Conservation (phyloP, 2,329 filamentous ascomycete species). For the Fusarium poae region DNA sequence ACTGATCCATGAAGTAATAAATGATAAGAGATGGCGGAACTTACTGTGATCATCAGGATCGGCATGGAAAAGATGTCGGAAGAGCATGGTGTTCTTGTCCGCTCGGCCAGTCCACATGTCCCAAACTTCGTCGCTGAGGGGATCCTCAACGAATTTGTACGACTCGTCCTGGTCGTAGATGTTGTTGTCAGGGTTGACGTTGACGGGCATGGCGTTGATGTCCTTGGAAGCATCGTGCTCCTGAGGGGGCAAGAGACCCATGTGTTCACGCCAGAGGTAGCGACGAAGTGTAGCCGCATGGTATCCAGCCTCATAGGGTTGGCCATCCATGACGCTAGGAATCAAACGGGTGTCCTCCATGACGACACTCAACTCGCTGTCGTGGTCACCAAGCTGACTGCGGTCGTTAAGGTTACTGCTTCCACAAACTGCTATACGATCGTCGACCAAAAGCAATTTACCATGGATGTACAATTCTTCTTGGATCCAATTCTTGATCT, state of each 20-base stretch:
- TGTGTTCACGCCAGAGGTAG: slow-evolving; percentile 90
- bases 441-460: slow-evolving; percentile 91
- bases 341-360: slow-evolving; percentile 85
- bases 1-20: not conserved
- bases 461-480: slow-evolving; percentile 97
- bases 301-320: slow-evolving; percentile 81
- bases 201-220: slow-evolving; percentile 79
- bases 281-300: slow-evolving; percentile 85
- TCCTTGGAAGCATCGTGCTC: slow-evolving; percentile 75
- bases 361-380: slow-evolving; percentile 90
- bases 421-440: slow-evolving; percentile 85
- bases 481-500: slow-evolving; percentile 90
- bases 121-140: slow-evolving; percentile 75
- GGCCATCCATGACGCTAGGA: slow-evolving; percentile 80
- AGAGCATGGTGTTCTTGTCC: slow-evolving; percentile 78
- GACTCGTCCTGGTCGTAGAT: slow-evolving; percentile 69
- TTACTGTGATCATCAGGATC: slow-evolving; percentile 88
- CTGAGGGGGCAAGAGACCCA: slow-evolving; percentile 84
- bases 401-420: slow-evolving; percentile 94
- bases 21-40: slow-evolving; percentile 41
- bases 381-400: slow-evolving; percentile 86
- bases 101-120: slow-evolving; percentile 77
- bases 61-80: slow-evolving; percentile 84
- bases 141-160: slow-evolving; percentile 77
- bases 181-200: slow-evolving; percentile 75